A percentile compares a stretch with the other conserved stretches of the same genome.
These are phyloP conservation scores for Ramaria sp. DNA, from an alignment of 768 basidiomycete species.

Conservation along the genomic window DNA sequence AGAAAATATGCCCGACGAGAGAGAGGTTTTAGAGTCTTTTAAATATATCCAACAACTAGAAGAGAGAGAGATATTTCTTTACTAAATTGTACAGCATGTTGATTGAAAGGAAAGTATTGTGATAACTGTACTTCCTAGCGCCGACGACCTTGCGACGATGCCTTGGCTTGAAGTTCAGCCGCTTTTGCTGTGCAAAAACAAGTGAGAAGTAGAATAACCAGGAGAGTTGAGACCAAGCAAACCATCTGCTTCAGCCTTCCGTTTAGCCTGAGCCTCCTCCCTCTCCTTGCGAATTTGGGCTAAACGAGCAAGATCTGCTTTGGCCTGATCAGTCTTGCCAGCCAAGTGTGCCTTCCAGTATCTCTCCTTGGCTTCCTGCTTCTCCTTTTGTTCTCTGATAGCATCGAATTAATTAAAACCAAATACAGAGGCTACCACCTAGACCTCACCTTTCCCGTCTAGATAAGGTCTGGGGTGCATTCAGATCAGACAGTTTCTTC, in stretches of 20 bases:
- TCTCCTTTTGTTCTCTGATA: slow-evolving; percentile 80
- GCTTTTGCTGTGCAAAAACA: slow-evolving; percentile 43
- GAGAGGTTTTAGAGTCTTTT: slow-evolving; percentile 23
- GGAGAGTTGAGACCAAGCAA: not conserved
- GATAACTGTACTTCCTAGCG: not conserved
- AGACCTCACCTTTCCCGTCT: slow-evolving; percentile 49
- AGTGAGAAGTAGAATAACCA: slow-evolving; percentile 2
- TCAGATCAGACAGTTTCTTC: slow-evolving; percentile 67
- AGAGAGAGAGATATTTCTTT: not conserved
- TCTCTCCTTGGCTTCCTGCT: slow-evolving; percentile 75
- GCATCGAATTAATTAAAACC: slow-evolving; percentile 1
- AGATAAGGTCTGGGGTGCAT: slow-evolving; percentile 46
- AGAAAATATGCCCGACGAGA: slow-evolving; percentile 30
- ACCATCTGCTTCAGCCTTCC: slow-evolving; percentile 87
- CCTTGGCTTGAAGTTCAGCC: slow-evolving; percentile 53
- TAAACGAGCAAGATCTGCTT: slow-evolving; percentile 77
- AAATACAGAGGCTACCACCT: not conserved
- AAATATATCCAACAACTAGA: slow-evolving; percentile 6
- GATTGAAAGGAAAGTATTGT: not conserved
- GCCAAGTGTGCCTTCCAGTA: slow-evolving; percentile 79
- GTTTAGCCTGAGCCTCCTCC: slow-evolving; percentile 77
- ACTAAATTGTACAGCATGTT: not conserved
- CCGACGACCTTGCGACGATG: slow-evolving; percentile 21
- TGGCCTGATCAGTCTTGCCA: slow-evolving; percentile 89
- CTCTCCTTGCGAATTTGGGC: slow-evolving; percentile 80